A percentile compares a stretch with the other conserved stretches of the same genome.
Conservation (phyloP, 345 rosid genomes). For the Salix purpurea region DNA sequence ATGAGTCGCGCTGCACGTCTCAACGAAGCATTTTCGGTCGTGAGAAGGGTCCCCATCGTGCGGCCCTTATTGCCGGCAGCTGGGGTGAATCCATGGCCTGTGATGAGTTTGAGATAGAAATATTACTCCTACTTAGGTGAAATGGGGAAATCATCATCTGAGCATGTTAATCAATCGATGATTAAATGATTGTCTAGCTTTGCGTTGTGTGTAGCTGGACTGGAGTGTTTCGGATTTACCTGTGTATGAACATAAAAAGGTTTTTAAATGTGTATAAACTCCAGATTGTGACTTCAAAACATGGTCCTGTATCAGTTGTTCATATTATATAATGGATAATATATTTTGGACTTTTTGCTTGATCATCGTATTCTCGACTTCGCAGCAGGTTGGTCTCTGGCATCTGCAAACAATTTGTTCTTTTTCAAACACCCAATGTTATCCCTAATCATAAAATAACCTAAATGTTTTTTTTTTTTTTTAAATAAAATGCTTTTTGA, state of each 20-base stretch:
- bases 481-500: no score
- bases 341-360: neutral
- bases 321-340: neutral
- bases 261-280: slow-evolving; percentile 16
- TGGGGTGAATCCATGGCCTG: slow-evolving; percentile 74
- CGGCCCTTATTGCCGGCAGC: slow-evolving; percentile 66
- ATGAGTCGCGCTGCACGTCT: slow-evolving; percentile 70
- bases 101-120: slow-evolving; percentile 62
- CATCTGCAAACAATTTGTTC: neutral
- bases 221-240: slow-evolving; percentile 2
- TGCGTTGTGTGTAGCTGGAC: slow-evolving; percentile 6
- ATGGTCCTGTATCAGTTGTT: neutral
- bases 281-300: neutral
- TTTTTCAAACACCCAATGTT: no score
- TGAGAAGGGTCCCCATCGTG: slow-evolving; percentile 68
- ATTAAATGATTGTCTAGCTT: slow-evolving; percentile 3
- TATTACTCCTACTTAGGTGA: neutral
- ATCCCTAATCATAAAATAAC: no score
- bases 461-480: no score
- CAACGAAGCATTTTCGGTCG: slow-evolving; percentile 82
- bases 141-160: slow-evolving; percentile 15
- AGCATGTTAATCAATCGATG: neutral
- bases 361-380: neutral
- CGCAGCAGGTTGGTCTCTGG: neutral
- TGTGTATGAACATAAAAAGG: neutral